Evolutionary conservation across 1,284 basidiomycete species (phyloP), one percentile per base, ranked within the genome.

Genomic region (Apiotrichum domesticum): DNA sequence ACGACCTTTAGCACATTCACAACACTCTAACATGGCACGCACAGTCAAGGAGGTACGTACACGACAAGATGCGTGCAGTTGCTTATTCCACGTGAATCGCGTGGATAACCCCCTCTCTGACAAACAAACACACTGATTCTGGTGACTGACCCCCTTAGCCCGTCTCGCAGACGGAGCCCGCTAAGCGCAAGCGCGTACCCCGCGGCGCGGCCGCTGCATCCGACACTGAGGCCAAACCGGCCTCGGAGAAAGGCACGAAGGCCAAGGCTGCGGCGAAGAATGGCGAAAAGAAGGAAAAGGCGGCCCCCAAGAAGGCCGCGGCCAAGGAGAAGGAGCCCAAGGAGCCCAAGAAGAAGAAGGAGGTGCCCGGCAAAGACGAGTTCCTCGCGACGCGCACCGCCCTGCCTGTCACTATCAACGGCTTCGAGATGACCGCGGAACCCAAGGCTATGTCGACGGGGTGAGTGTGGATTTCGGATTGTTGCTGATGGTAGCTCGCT

Each of bases 401-500:
- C 5, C 42, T 65, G 14, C n/a, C 50, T 7, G 42, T 61, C 21
- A 42, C n/a, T 4, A 48, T 63, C 11, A 54, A 52, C 11, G 55
- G 43, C 32, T 41, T 54, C 32, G 21, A 46, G 39, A 34, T 63
- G 6, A n/a, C 21, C 5, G 58, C 55, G 11, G 39, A 45, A 34
- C 59, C 58, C 5, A 58, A 58, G 49, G 37, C 29, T 10, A 51
- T 62, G 48, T 47, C 52, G 0, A 58, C 59, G 49, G 62, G 62
- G 63, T 65, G 37, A 48, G 61, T 56, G 3, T 15, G 8, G 14
- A 10, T 39, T 10, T 11, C 21, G 5, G 13, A n/a, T 29, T 44
- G 2, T 41, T 15, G 5, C 11, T 39, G 4, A 29, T 7, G 35
- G 14, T 47, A 63, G 64, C 14, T 62, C 58, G 40, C 55, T 52